Evolutionary conservation across 306 rosid genomes (phyloP).

Genomic region (Cucumis hystrix): DNA sequence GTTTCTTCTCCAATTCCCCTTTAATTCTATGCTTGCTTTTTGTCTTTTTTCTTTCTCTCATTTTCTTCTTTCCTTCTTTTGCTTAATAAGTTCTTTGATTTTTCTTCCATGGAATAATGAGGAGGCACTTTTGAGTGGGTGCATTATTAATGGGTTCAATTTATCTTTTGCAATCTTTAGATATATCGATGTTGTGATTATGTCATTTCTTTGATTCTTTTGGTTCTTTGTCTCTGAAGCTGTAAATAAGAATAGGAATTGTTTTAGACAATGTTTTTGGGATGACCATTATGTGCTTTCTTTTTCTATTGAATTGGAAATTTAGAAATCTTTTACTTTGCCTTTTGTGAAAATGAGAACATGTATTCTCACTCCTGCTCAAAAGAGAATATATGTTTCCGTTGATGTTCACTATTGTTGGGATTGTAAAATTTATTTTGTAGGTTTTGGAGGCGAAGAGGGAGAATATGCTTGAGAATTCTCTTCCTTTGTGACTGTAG

Average conservation of each 20-base stretch:
- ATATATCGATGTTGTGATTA: background rate
- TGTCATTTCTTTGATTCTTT: background rate
- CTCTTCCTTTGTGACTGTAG: background rate
- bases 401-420: background rate
- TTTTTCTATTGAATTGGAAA: background rate
- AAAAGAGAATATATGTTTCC: background rate
- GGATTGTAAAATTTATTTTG: background rate
- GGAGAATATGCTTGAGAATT: background rate
- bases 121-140: background rate
- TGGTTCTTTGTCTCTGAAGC: background rate
- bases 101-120: background rate
- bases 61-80: background rate
- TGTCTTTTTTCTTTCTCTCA: too few relatives aligned
- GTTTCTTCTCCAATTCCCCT: too few relatives aligned
- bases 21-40: too few relatives aligned
- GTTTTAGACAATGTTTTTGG: too few relatives aligned
- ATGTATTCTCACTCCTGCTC: background rate
- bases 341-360: background rate
- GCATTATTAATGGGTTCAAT: background rate
- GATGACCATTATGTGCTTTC: background rate
- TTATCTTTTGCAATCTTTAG: background rate
- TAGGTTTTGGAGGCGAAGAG: background rate
- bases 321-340: background rate
- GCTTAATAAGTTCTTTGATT: background rate
- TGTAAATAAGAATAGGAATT: background rate